A percentile compares a stretch with the other conserved stretches of the same genome.
These are phyloP conservation scores for Leccinum disarticulatum DNA, from an alignment of 768 basidiomycete species.

Conservation along the genomic window DNA sequence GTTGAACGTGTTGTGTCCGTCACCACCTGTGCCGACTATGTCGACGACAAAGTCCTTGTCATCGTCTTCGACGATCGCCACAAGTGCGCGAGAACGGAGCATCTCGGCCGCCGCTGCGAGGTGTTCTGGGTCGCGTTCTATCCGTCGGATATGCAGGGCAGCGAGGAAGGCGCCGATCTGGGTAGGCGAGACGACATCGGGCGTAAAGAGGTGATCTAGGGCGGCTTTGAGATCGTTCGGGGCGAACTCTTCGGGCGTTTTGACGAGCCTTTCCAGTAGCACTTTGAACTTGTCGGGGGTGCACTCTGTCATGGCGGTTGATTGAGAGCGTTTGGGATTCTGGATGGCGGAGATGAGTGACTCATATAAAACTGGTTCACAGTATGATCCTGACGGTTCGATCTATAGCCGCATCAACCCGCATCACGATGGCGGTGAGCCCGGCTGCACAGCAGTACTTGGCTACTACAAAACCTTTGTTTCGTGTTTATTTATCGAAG, in stretches of 20 bases:
- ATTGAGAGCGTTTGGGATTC: neutral
- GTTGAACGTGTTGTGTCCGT: conserved; percentile 95
- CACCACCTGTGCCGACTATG: conserved; percentile 59
- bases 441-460: neutral
- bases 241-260: conserved; percentile 81
- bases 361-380: neutral
- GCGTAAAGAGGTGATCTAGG: conserved; percentile 72
- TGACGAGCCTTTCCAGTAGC: conserved; percentile 73
- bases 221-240: conserved; percentile 70
- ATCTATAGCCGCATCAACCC: neutral
- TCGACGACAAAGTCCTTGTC: conserved; percentile 70
- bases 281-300: conserved; percentile 67
- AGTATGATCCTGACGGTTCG: neutral
- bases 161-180: conserved; percentile 92
- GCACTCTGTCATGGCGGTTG: conserved; percentile 23
- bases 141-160: conserved; percentile 74
- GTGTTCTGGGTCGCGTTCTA: conserved; percentile 74
- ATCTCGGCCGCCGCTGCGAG: conserved; percentile 79
- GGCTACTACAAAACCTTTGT: neutral
- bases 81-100: conserved; percentile 65
- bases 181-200: conserved; percentile 58
- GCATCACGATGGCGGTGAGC: neutral
- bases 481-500: neutral
- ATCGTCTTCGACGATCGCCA: conserved; percentile 54
- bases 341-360: neutral